Conservation (phyloP, 148 eudicot genomes). For the Vaccinium vitisidaea region DNA sequence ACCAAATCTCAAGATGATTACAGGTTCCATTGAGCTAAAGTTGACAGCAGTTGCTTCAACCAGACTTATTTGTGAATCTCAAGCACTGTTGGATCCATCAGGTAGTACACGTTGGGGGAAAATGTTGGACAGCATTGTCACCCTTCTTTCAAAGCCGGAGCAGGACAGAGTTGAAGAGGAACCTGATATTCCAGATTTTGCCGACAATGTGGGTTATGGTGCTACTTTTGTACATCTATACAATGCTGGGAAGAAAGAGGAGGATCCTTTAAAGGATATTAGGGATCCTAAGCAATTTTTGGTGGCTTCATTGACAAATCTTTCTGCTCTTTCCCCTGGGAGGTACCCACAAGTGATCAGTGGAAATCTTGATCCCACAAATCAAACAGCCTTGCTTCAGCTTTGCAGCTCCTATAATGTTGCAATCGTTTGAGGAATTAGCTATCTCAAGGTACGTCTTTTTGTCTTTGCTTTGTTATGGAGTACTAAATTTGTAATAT, state of each 20-base stretch:
- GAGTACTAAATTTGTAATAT: not conserved
- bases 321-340: conserved; percentile 59
- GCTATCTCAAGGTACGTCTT: conserved; percentile 11
- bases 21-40: conserved; percentile 77
- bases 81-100: conserved; percentile 54
- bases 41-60: conserved; percentile 84
- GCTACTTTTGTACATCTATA: conserved; percentile 73
- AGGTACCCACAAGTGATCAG: conserved; percentile 54
- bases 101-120: conserved; percentile 63
- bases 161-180: conserved; percentile 88
- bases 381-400: conserved; percentile 77
- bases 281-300: conserved; percentile 79
- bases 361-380: conserved; percentile 67
- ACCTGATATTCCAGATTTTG: conserved; percentile 84
- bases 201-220: conserved; percentile 66
- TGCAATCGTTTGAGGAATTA: conserved; percentile 37
- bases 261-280: conserved; percentile 80
- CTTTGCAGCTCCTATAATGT: conserved; percentile 45
- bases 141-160: conserved; percentile 81
- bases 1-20: conserved; percentile 78
- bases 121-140: conserved; percentile 86
- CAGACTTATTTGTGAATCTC: conserved; percentile 76
- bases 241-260: conserved; percentile 83
- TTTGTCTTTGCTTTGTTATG: not conserved
- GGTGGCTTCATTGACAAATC: conserved; percentile 56